Base-by-base conservation (phyloP, 768 basidiomycete genomes). In the Tylopilus plumbeoviolaceoides region DNA sequence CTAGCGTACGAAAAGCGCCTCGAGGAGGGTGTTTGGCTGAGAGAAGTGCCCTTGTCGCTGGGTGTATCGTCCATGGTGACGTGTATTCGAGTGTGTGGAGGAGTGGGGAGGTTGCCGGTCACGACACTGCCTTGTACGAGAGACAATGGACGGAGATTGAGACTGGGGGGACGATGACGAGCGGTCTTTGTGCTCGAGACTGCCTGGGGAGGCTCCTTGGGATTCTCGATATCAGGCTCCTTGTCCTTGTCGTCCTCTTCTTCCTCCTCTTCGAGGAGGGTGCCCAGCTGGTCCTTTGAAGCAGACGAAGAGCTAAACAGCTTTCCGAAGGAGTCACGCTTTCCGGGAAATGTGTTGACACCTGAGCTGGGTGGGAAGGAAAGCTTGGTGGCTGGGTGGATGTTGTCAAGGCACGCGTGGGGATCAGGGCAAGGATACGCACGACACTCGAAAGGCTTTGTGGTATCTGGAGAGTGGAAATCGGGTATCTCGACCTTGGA, bases 401-500 rank as follows among this genome's bases (percentile, higher is more conserved):
- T 38, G 36, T 15, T 3, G 45, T 53, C 31, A 58, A 11, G 15
- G 7, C 2, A 40, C 5, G 49, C 11, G 30, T 41, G 27, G 33
- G 44, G 23, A 53, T 21, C 28, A 55, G 60, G 33, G 10, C 0
- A n/a, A 15, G 45, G 50, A 40, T 23, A 82, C 84, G 69, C 63
- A 89, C 88, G 77, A 56, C 88, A 80, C 53, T 89, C 85, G 62
- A 82, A 85, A 51, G 79, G 65, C 54, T 78, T 79, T 61, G 82
- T 77, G 53, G 78, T 65, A 50, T 81, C 78, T 9, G 85, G 78
- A 1, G 79, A 80, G 31, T 77, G 73, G 31, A 91, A 75, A 57
- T 92, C 89, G 27, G 90, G 90, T 21, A 93, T 91, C 72, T 92
- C 87, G 20, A 93, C 90, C 62, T 81, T 89, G 57, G 82, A 77